These are phyloP conservation scores for Chaetomium olivaceum DNA, from an alignment of 2,329 filamentous ascomycete species.

Conservation along the genomic window DNA sequence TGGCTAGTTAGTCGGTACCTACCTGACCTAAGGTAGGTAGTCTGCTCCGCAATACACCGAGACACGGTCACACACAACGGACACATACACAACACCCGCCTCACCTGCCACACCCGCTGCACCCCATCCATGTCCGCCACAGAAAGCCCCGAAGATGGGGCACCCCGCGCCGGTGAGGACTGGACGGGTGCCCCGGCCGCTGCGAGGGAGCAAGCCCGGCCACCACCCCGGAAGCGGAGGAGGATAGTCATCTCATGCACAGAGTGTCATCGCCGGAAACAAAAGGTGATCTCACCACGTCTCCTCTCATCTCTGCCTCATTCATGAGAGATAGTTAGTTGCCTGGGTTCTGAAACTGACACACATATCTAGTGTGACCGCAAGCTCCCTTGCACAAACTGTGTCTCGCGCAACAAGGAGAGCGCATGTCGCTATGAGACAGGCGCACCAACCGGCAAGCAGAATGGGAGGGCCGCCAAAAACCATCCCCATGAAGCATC, in stretches of 20 bases:
- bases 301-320: not conserved
- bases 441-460: conserved; percentile 46
- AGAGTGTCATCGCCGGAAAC: conserved; percentile 65
- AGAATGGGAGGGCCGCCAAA: conserved; percentile 27
- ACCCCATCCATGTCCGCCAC: conserved; percentile 11
- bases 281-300: conserved; percentile 47
- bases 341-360: not conserved
- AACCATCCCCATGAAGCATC: not conserved
- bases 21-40: not conserved
- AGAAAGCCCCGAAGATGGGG: conserved; percentile 15
- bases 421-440: conserved; percentile 59
- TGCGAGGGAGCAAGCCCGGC: conserved; percentile 32
- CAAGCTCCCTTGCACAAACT: conserved; percentile 60
- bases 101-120: not conserved
- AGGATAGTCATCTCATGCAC: conserved; percentile 63
- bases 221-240: conserved; percentile 56
- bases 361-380: conserved; percentile 55
- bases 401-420: conserved; percentile 57
- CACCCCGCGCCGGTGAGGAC: not conserved
- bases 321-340: not conserved
- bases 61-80: not conserved
- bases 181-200: conserved; percentile 1
- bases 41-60: not conserved
- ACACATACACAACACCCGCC: too few species aligned
- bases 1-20: not conserved